Evolutionary conservation across 2,329 filamentous ascomycete genomes (phyloP).

Genomic region (Whalleya microplaca): DNA sequence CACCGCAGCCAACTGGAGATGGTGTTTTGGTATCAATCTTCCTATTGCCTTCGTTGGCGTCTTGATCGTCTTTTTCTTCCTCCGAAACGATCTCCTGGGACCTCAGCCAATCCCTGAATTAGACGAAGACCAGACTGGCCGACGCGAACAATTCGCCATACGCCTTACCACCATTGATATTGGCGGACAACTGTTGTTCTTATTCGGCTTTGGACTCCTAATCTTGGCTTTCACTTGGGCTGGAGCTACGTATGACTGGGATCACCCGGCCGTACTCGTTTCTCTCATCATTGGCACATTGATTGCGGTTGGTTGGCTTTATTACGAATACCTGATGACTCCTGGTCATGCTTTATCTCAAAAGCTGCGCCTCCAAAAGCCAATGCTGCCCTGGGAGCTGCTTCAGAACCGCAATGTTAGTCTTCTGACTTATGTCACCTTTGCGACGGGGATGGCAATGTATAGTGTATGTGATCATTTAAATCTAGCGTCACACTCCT

Average conservation of each 20-base stretch:
- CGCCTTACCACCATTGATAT: slow-evolving; percentile 59
- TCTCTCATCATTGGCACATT: slow-evolving; percentile 51
- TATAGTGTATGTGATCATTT: slow-evolving; percentile 43
- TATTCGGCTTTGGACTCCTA: slow-evolving; percentile 56
- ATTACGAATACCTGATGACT: slow-evolving; percentile 59
- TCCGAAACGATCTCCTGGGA: slow-evolving; percentile 62
- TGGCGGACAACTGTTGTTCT: slow-evolving; percentile 60
- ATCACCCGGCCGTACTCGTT: slow-evolving; percentile 50
- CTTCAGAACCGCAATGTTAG: slow-evolving; percentile 60
- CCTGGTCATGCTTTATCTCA: slow-evolving; percentile 51
- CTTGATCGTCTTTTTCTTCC: slow-evolving; percentile 57
- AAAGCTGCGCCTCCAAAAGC: slow-evolving; percentile 55
- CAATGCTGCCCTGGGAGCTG: slow-evolving; percentile 68
- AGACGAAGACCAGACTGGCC: slow-evolving; percentile 36
- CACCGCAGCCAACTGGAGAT: slow-evolving; percentile 62
- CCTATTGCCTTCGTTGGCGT: slow-evolving; percentile 57
- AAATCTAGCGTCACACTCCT: slow-evolving; percentile 41
- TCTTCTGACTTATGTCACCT: slow-evolving; percentile 65
- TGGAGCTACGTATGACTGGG: slow-evolving; percentile 57
- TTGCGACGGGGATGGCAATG: slow-evolving; percentile 60
- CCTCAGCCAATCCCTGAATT: slow-evolving; percentile 52
- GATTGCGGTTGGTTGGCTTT: slow-evolving; percentile 46
- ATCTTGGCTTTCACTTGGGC: slow-evolving; percentile 61
- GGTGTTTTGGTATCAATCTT: slow-evolving; percentile 69
- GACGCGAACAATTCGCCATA: slow-evolving; percentile 40